Evolutionary conservation across 352 stramenopile genomes (phyloP).

Genomic region (Phytophthora tentaculata): DNA sequence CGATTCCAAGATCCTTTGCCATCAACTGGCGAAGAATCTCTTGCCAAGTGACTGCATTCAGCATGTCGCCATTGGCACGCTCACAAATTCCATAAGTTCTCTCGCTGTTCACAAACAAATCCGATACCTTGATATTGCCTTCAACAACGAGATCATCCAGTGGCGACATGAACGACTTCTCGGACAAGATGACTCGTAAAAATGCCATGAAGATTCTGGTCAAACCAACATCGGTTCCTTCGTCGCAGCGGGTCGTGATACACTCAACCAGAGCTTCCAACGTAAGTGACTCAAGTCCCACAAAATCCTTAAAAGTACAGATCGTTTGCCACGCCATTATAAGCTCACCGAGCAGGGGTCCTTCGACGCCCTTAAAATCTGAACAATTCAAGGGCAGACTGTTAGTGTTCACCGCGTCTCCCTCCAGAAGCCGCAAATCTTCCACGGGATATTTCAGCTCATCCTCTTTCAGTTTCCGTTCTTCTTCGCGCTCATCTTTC

Average conservation of each 20-base stretch:
- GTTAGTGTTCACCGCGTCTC: conserved; percentile 37
- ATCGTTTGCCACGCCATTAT: conserved; percentile 86
- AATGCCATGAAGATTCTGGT: conserved; percentile 80
- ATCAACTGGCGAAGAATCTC: conserved; percentile 86
- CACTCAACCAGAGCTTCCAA: conserved; percentile 65
- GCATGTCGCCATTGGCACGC: conserved; percentile 65
- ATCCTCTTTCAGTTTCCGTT: conserved; percentile 64
- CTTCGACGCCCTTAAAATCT: conserved; percentile 58
- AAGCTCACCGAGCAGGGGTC: conserved; percentile 70
- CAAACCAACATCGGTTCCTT: conserved; percentile 54
- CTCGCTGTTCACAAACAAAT: conserved; percentile 76
- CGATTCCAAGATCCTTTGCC: conserved; percentile 80
- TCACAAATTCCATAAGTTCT: conserved; percentile 81
- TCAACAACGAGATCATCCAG: conserved; percentile 82
- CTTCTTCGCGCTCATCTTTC: conserved; percentile 66
- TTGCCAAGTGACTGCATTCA: conserved; percentile 86
- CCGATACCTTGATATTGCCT: conserved; percentile 81
- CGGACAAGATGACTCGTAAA: conserved; percentile 68
- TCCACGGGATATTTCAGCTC: conserved; percentile 77
- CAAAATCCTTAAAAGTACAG: conserved; percentile 74
- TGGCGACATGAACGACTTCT: conserved; percentile 82
- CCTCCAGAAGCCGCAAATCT: conserved; percentile 65
- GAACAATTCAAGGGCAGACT: conserved; percentile 46
- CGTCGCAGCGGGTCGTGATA: conserved; percentile 52
- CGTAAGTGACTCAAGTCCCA: conserved; percentile 64